phyloP scores from a whole-genome alignment of 73 alveolate species.

The Loxodes magnus region DNA sequence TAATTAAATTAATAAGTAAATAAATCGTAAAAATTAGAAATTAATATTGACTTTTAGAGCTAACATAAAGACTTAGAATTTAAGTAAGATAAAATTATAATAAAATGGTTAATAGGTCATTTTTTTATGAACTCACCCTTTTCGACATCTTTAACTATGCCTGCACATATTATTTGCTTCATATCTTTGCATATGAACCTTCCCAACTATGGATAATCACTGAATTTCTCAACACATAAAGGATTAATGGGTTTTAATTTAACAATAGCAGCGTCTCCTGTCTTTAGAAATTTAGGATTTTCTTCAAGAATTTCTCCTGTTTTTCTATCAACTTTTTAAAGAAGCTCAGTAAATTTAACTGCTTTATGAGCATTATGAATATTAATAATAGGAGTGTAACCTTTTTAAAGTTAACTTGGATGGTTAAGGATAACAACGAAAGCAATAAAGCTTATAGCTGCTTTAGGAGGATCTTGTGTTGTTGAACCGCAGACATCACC shows the following conservation, averaged over 20 bases:
- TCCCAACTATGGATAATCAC: constrained; percentile 40
- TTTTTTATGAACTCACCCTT: no score
- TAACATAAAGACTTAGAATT: no score
- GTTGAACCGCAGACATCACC: constrained; percentile 50
- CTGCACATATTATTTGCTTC: constrained; percentile 49
- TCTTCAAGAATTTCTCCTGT: constrained; percentile 27
- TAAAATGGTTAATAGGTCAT: no score
- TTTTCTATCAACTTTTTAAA: constrained; percentile 13
- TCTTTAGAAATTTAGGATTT: constrained; percentile 26
- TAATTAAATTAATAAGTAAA: no score
- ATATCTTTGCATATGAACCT: constrained; percentile 52
- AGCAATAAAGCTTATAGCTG: constrained; percentile 26
- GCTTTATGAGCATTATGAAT: constrained; percentile 30
- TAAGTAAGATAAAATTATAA: no score
- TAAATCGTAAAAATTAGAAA: no score
- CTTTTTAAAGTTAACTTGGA: constrained; percentile 28
- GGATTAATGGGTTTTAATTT: constrained; percentile 16
- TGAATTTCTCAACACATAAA: constrained; percentile 37
- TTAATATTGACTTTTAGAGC: no score
- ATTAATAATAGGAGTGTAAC: constrained; percentile 29
- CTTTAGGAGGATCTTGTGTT: constrained; percentile 57
- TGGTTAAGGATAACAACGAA: constrained; percentile 42
- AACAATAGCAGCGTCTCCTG: constrained; percentile 43
- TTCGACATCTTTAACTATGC: constrained; percentile 45
- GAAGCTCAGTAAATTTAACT: constrained; percentile 31